Base-by-base conservation (phyloP, 495 filamentous ascomycete species). In the Neurospora discreta region DNA sequence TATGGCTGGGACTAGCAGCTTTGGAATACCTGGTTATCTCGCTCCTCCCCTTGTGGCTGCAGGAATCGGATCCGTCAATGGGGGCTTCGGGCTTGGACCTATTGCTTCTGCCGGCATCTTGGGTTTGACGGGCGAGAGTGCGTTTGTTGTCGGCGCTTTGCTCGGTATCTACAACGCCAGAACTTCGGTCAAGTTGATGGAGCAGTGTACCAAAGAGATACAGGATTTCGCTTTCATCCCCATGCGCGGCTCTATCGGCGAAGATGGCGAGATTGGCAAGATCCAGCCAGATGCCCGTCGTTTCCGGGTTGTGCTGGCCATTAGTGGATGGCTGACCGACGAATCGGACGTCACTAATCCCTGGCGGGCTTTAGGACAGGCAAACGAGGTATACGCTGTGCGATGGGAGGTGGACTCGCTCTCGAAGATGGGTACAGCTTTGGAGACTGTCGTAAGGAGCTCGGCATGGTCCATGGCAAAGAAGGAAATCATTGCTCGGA, bases 161-260 rank as follows among this genome's bases (percentile, higher is more conserved):
- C 97, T 99, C 76, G 95, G 95, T 39, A 92, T 94, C 10, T 97
- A 95, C 78, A 94, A 94, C 33, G 92, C 89, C 15, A 86, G 91
- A 16, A 93, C 95, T 88, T 91, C 91, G 2, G 90, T 91, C 39
- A 88, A 92, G 77, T 91, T 93, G 89, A 91, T 98, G 87, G 93
- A 95, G 73, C 85, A 89, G 58, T 95, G 97, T 80, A 90, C 92
- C 20, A 89, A 88, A 70, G 94, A 98, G 72, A 90, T 98, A 16
- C 86, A 90, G 68, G 94, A 98, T 79, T 97, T 98, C 79, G 93
- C 89, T 7, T 94, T 99, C 75, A 78, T 97, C 18, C 93, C 94
- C 1, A 81, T 96, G 44, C 87, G 88, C 58, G 85, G 86, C 39
- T 58, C 74, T 9, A 68, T 71, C 15, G 72, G 74, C 26, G 43